phyloP scores from a whole-genome alignment of 2,329 filamentous ascomycete genomes.

The Karstenula rhodostoma region DNA sequence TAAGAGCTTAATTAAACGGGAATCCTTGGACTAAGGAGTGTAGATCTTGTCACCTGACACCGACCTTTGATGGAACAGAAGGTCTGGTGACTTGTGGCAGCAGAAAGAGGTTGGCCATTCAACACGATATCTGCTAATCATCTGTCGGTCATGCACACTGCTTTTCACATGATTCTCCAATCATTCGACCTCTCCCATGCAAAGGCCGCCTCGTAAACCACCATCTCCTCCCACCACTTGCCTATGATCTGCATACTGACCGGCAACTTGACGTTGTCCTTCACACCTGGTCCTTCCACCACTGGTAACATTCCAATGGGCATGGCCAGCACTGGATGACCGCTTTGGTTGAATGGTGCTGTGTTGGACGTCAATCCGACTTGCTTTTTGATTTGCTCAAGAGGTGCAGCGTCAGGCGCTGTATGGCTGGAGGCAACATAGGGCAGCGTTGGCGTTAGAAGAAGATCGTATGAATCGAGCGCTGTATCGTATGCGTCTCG shows the following conservation, averaged over 20 bases:
- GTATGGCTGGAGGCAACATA: constrained; percentile 58
- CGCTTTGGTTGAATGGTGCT: constrained; percentile 64
- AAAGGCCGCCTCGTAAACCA: constrained; percentile 54
- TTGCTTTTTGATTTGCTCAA: constrained; percentile 59
- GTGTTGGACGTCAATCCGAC: constrained; percentile 66
- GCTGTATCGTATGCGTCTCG: constrained; percentile 57
- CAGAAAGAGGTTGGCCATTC: too few relatives aligned
- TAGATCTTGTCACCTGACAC: not conserved
- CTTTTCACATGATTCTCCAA: constrained; percentile 51
- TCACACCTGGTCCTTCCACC: constrained; percentile 45
- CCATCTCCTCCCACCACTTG: constrained; percentile 60
- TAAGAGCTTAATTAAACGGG: too few relatives aligned
- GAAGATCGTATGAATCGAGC: constrained; percentile 53
- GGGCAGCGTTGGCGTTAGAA: constrained; percentile 61
- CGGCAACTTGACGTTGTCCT: constrained; percentile 49
- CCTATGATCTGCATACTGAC: constrained; percentile 66
- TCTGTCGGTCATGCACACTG: not conserved
- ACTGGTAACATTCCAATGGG: constrained; percentile 59
- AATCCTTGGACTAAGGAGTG: too few relatives aligned
- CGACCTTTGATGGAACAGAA: too few relatives aligned
- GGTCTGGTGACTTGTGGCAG: too few relatives aligned
- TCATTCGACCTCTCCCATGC: constrained; percentile 58
- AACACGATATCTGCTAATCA: too few relatives aligned
- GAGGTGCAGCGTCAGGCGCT: constrained; percentile 48
- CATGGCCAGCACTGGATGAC: constrained; percentile 63